Conservation (phyloP, 169 alveolate species). For the Cyclospora cayetanensis region DNA sequence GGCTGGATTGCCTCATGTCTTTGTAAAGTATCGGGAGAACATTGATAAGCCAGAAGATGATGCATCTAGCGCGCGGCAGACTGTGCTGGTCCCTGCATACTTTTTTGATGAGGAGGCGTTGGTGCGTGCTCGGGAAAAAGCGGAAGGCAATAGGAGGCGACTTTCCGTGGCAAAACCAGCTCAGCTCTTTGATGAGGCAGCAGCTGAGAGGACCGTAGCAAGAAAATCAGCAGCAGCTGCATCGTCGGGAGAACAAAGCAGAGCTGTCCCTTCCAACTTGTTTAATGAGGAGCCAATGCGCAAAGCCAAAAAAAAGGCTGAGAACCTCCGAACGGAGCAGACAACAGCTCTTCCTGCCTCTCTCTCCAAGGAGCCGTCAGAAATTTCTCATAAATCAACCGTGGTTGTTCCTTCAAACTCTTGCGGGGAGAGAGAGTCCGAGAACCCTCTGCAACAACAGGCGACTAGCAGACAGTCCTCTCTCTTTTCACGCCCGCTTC, state of each 20-base stretch:
- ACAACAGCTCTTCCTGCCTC: not conserved
- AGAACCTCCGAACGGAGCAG: not conserved
- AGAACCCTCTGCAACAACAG: not conserved
- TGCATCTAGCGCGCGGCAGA: not conserved
- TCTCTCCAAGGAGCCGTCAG: not conserved
- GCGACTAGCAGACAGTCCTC: slow-evolving; percentile 6
- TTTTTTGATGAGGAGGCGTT: not conserved
- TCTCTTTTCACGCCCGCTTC: not conserved
- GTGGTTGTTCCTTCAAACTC: no score
- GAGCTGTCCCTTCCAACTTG: not conserved
- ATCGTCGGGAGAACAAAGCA: no score
- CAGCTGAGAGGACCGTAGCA: not conserved
- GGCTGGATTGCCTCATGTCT: not conserved
- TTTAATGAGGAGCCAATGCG: not conserved
- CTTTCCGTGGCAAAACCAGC: not conserved
- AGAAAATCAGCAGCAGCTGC: not conserved
- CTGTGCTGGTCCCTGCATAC: not conserved
- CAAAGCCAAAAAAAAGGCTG: not conserved
- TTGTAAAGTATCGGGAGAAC: not conserved
- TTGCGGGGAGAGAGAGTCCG: not conserved
- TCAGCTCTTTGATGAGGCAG: not conserved
- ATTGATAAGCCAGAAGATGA: not conserved
- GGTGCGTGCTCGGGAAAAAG: not conserved
- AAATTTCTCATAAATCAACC: not conserved
- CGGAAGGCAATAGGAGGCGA: not conserved